Evolutionary conservation across 768 basidiomycete species (phyloP).

Genomic region (Naganishia vaughanmartiniae): DNA sequence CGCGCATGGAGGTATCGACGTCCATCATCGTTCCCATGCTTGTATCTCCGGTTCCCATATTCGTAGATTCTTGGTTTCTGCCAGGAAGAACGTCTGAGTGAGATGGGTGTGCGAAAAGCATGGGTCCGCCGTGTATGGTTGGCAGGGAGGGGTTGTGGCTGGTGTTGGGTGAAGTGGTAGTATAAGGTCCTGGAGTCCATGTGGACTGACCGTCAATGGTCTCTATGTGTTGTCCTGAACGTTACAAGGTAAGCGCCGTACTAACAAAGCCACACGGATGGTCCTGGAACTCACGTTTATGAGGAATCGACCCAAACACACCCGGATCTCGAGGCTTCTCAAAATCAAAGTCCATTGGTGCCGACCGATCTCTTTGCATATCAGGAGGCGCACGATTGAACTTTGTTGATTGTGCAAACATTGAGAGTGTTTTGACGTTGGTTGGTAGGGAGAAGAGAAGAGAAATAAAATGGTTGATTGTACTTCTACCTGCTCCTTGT

Average conservation of each 20-base stretch:
- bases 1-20: constrained; percentile 13
- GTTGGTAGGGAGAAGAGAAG: neutral
- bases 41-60: too few species aligned
- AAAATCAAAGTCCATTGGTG: constrained; percentile 29
- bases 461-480: constrained; percentile 1
- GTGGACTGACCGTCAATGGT: constrained; percentile 25
- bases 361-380: constrained; percentile 15
- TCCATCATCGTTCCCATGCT: constrained; percentile 21
- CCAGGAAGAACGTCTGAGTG: neutral
- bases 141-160: neutral
- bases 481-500: neutral
- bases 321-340: constrained; percentile 31
- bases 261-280: neutral
- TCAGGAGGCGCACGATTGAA: neutral
- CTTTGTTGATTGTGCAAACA: constrained; percentile 32
- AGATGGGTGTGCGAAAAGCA: constrained; percentile 23
- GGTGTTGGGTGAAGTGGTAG: neutral
- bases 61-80: constrained; percentile 8
- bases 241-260: neutral
- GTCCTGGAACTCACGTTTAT: constrained; percentile 27
- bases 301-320: constrained; percentile 21
- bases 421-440: neutral
- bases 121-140: constrained; percentile 20
- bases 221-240: constrained; percentile 28
- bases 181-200: constrained; percentile 24